A percentile compares a stretch with the other conserved stretches of the same genome.
These are phyloP conservation scores for Artemisia argyi DNA, from an alignment of 129 eudicot species.

Conservation along the genomic window DNA sequence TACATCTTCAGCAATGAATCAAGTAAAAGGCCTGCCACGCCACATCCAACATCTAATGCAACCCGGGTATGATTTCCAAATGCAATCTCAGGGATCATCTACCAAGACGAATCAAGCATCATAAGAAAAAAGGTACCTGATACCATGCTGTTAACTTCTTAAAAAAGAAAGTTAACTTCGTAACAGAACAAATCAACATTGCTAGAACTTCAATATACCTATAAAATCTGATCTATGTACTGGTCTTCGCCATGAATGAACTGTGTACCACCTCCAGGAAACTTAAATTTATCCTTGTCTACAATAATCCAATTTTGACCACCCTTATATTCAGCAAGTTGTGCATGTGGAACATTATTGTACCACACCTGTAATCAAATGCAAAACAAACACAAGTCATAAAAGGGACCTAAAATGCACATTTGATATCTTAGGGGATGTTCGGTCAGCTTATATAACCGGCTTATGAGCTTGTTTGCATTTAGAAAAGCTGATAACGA, in stretches of 20 bases:
- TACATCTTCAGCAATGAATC: slow-evolving; percentile 96
- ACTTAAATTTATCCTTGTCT: slow-evolving; percentile 85
- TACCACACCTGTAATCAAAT: slow-evolving; percentile 71
- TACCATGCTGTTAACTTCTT: slow-evolving; percentile 14
- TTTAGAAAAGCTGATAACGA: no score
- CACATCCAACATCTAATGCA: slow-evolving; percentile 95
- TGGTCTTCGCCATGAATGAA: slow-evolving; percentile 79
- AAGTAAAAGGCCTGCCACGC: slow-evolving; percentile 97
- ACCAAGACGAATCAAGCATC: slow-evolving; percentile 24
- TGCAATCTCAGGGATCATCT: slow-evolving; percentile 92
- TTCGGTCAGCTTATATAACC: no score
- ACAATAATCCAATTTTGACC: slow-evolving; percentile 47
- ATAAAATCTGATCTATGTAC: slow-evolving; percentile 81
- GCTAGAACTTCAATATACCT: slow-evolving; percentile 44
- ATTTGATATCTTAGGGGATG: background rate
- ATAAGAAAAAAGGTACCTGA: slow-evolving; percentile 13
- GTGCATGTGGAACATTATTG: slow-evolving; percentile 96
- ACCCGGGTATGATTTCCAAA: slow-evolving; percentile 84
- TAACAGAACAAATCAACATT: slow-evolving; percentile 8
- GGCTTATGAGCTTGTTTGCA: no score
- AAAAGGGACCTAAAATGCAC: background rate
- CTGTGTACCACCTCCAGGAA: slow-evolving; percentile 99
- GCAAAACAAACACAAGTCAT: background rate
- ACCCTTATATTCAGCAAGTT: slow-evolving; percentile 65
- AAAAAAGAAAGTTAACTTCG: background rate